Conservation (phyloP, 148 eudicot genomes). For the Heliosperma pusillum region DNA sequence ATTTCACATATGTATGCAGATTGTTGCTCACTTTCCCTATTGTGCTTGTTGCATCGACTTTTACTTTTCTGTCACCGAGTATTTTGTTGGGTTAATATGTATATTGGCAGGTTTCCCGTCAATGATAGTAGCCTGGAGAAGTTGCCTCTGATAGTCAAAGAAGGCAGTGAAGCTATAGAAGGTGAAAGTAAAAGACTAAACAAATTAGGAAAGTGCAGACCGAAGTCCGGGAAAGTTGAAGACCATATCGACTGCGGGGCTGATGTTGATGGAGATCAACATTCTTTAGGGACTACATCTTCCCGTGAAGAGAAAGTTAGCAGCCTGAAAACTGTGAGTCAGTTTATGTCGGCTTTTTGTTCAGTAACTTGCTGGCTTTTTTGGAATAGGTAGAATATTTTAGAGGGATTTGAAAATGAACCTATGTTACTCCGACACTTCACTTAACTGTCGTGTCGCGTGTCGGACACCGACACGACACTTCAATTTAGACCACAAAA, state of each 20-base stretch:
- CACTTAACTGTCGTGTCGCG: too few species aligned
- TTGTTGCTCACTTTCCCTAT: neutral
- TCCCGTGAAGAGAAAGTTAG: conserved; percentile 97
- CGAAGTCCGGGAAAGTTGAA: conserved; percentile 65
- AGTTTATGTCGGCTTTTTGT: neutral
- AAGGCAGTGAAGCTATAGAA: conserved; percentile 47
- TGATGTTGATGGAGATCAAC: conserved; percentile 87
- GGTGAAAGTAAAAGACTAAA: conserved; percentile 58
- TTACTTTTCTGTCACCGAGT: neutral
- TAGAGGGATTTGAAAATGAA: neutral
- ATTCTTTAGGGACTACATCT: conserved; percentile 68
- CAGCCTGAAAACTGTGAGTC: conserved; percentile 94
- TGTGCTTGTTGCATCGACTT: neutral
- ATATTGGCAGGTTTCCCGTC: conserved; percentile 41
- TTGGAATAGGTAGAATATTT: neutral
- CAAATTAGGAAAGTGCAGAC: conserved; percentile 66
- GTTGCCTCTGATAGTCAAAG: conserved; percentile 41
- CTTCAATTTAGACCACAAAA: too few species aligned
- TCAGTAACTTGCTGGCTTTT: neutral
- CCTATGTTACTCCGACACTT: too few species aligned
- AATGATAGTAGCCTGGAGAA: conserved; percentile 48
- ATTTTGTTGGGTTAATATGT: conserved; percentile 17
- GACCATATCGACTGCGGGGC: conserved; percentile 70
- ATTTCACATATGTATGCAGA: neutral
- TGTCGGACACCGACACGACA: too few species aligned